Percentiles rank a stretch among this genome's conserved stretches.
Evolutionary conservation across 805 yeast species (phyloP).

Genomic region (Kuraishia borneana): DNA sequence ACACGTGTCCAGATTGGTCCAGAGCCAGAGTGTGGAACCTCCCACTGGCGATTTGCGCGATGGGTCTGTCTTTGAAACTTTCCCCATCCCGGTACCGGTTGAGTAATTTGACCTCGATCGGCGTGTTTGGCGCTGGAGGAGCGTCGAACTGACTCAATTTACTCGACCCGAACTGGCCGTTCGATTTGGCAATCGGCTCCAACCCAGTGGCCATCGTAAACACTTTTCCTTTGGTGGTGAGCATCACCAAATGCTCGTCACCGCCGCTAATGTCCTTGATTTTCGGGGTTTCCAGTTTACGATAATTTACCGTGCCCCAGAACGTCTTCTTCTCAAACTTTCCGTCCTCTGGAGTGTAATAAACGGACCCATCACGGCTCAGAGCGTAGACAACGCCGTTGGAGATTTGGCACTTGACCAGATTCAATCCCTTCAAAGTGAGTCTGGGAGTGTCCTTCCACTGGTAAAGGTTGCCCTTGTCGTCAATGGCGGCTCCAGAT

Average conservation of each 20-base stretch:
- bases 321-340: constrained; percentile 7
- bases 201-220: constrained; percentile 52
- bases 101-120: constrained; percentile 47
- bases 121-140: constrained; percentile 34
- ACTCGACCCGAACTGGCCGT: constrained; percentile 84
- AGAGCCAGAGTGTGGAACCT: constrained; percentile 58
- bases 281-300: constrained; percentile 8
- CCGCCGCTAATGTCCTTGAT: constrained; percentile 45
- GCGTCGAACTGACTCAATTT: constrained; percentile 50
- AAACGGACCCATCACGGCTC: constrained; percentile 33
- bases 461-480: constrained; percentile 62
- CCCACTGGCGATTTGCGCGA: constrained; percentile 63
- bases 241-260: constrained; percentile 51
- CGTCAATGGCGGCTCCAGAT: constrained; percentile 48
- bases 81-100: constrained; percentile 28
- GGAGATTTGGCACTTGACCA: constrained; percentile 35
- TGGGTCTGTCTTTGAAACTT: constrained; percentile 24
- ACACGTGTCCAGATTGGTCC: constrained; percentile 59
- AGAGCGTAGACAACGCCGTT: constrained; percentile 42
- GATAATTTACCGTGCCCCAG: constrained; percentile 2
- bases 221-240: constrained; percentile 49
- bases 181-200: constrained; percentile 24
- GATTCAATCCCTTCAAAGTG: constrained; percentile 34
- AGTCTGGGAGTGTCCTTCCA: constrained; percentile 32
- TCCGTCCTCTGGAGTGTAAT: constrained; percentile 20